Percentiles rank a stretch among this genome's conserved stretches.
Evolutionary conservation across 2,329 filamentous ascomycete species (phyloP).

Genomic region (Trichoderma arundinaceum): DNA sequence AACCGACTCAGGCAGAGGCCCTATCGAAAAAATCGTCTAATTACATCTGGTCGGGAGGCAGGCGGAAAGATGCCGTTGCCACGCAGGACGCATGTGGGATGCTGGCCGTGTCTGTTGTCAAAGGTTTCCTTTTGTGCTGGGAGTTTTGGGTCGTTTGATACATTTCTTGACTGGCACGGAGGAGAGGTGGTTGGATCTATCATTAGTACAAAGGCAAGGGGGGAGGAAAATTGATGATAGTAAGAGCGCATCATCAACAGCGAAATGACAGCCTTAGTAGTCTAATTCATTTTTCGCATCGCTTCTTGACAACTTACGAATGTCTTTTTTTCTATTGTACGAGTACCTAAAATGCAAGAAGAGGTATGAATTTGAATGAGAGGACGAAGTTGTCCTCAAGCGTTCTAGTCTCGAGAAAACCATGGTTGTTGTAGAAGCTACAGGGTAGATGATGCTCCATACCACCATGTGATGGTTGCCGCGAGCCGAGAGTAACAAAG

Average conservation of each 20-base stretch:
- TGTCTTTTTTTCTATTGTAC: neutral
- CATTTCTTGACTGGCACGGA: constrained; percentile 17
- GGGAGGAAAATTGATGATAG: constrained; percentile 3
- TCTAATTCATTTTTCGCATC: neutral
- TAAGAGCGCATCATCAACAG: constrained; percentile 3
- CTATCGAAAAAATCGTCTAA: neutral
- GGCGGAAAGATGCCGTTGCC: constrained; percentile 2
- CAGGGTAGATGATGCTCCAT: neutral
- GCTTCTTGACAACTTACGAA: neutral
- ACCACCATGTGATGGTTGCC: too few species aligned
- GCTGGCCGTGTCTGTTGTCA: constrained; percentile 3
- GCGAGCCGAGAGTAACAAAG: neutral
- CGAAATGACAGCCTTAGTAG: constrained; percentile 6
- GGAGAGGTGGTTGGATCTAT: neutral
- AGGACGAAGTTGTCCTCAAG: neutral
- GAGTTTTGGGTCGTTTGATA: constrained; percentile 2
- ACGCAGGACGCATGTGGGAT: constrained; percentile 10
- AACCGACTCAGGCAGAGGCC: neutral
- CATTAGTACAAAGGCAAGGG: neutral
- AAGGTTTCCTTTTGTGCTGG: constrained; percentile 9
- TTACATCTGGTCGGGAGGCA: neutral
- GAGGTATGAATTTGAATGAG: neutral
- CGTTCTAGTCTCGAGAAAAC: neutral
- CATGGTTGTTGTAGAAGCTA: neutral
- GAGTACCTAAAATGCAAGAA: neutral